Base-by-base conservation (phyloP, 345 rosid genomes). In the Arabis alpina region DNA sequence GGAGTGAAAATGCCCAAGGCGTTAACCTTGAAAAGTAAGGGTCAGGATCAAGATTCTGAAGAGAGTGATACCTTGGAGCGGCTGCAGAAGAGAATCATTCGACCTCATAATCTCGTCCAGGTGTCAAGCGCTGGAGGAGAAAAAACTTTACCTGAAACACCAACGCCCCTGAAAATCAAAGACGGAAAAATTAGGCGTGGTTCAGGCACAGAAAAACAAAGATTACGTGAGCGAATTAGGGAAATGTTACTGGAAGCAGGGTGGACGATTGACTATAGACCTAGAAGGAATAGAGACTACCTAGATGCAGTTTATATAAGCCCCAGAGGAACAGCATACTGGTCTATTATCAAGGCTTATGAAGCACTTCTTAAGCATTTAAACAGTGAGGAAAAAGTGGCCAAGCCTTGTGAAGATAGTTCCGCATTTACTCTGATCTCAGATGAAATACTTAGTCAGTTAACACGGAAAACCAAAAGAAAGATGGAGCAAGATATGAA, bases 311-410 rank as follows among this genome's bases (percentile, higher is more conserved):
- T 93, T 44, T 93, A 93, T 75, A 84, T 89, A 57, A 93, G 82
- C 75, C 98, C 96, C 52, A 49, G 80, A 32, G 98, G 98, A 70
- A 93, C 93, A 48, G 91, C 98, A 11, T 91, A 85, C 76, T 93
- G 98, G 97, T 93, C 98, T 45, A 81, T 93, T 48, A 89, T 93
- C 50, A 85, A 89, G 83, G 98, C 98, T 9, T 93, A 93, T 79
- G 93, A 93, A 77, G 95, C 94, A 59, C 89, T 93, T 72, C 77
- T 80, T 71, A 83, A 88, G 80, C 93, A 88, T 77, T 72, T 80
- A 24, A 76, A 80, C 8, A 83, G 81, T 51, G 87, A 78, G 42
- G 87, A 76, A 64, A 80, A 70, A 16, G 83, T 83, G 55, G 73
- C 25, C 51, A 75, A 80, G 40, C 63, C 74, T 28, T 55, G 57